phyloP scores from a whole-genome alignment of 257 asterid genomes.

The Echites panduratus region DNA sequence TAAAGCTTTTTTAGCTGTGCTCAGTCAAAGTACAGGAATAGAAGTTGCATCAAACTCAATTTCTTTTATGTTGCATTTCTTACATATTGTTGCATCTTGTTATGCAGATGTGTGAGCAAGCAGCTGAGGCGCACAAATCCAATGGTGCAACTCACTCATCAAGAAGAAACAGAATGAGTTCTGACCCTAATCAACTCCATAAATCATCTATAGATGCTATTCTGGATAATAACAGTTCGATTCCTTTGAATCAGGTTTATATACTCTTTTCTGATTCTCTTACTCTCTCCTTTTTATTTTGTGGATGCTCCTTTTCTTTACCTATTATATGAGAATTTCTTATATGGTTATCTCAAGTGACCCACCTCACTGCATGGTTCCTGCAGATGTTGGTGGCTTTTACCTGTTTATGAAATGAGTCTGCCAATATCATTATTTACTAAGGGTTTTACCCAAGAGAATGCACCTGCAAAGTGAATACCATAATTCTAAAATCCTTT shows the following conservation, averaged over 20 bases:
- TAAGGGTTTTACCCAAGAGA: too few relatives aligned
- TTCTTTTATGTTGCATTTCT: not conserved
- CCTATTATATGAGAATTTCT: not conserved
- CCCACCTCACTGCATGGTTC: not conserved
- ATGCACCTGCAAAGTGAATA: not conserved
- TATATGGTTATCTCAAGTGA: not conserved
- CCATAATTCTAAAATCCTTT: not conserved
- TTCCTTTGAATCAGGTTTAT: constrained; percentile 56
- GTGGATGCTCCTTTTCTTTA: not conserved
- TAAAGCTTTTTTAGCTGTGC: not conserved
- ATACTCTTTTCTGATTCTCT: constrained; percentile 5
- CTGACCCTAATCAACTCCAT: constrained; percentile 67
- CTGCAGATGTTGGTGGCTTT: not conserved
- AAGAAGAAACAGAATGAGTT: constrained; percentile 56
- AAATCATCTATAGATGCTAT: constrained; percentile 88
- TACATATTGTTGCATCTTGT: constrained; percentile 7
- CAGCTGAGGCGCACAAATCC: constrained; percentile 97
- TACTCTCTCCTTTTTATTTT: not conserved
- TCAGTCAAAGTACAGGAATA: not conserved
- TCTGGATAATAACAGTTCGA: constrained; percentile 49
- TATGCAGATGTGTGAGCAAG: constrained; percentile 92
- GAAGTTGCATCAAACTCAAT: not conserved
- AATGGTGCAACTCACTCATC: constrained; percentile 74
- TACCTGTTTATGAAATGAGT: not conserved
- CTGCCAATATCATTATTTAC: not conserved